These are phyloP conservation scores for Candida albicans DNA, from an alignment of 1,139 yeast genomes.

Conservation along the genomic window DNA sequence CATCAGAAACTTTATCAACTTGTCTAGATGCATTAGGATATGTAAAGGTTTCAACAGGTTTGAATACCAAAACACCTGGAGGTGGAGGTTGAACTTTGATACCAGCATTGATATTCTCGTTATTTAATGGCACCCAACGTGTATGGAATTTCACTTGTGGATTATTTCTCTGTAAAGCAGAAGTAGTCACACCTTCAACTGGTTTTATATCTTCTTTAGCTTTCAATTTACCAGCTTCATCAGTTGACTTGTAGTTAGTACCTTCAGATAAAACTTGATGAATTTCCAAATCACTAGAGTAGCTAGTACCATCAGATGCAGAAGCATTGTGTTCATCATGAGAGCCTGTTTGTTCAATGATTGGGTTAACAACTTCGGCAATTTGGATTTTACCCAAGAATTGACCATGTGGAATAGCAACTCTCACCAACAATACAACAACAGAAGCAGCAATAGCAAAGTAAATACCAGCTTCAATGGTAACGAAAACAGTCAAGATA, in stretches of 20 bases:
- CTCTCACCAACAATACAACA: constrained; percentile 69
- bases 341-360: constrained; percentile 25
- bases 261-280: constrained; percentile 40
- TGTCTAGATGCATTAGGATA: constrained; percentile 81
- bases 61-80: constrained; percentile 83
- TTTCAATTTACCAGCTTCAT: constrained; percentile 21
- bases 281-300: constrained; percentile 36
- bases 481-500: constrained; percentile 73
- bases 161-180: constrained; percentile 16
- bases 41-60: constrained; percentile 77
- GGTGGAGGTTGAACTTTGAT: constrained; percentile 75
- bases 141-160: constrained; percentile 53
- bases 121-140: constrained; percentile 78
- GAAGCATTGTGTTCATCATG: constrained; percentile 7
- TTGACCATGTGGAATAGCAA: constrained; percentile 79
- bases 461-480: constrained; percentile 88
- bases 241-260: constrained; percentile 23
- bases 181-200: constrained; percentile 21
- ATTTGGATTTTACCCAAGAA: constrained; percentile 77
- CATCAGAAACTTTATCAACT: constrained; percentile 67
- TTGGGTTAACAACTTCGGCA: constrained; percentile 67
- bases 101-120: constrained; percentile 55
- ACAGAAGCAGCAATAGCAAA: constrained; percentile 85
- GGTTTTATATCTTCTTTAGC: constrained; percentile 13
- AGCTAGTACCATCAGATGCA: constrained; percentile 13